A percentile compares a stretch with the other conserved stretches of the same genome.
Evolutionary conservation across 139 green algal genomes (phyloP).

Genomic region (Coelastrella sp.): DNA sequence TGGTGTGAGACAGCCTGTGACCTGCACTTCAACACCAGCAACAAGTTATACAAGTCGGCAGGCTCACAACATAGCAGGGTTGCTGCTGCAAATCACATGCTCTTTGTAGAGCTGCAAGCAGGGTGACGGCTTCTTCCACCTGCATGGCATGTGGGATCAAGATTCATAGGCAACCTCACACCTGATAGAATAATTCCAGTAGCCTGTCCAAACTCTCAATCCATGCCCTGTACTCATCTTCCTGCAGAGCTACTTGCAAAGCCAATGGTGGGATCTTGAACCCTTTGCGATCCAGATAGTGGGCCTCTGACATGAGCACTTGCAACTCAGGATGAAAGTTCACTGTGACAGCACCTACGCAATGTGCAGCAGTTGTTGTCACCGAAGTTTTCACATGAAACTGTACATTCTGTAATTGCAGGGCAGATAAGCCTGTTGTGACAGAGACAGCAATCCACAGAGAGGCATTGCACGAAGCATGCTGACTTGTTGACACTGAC

Average conservation of each 20-base stretch:
- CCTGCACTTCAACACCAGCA: too few species aligned
- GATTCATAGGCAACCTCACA: conserved; percentile 8
- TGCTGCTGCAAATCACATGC: too few species aligned
- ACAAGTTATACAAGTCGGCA: too few species aligned
- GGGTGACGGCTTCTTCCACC: background rate
- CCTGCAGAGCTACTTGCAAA: conserved; percentile 71
- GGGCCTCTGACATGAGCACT: conserved; percentile 84
- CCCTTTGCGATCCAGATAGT: conserved; percentile 90
- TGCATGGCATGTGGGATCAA: background rate
- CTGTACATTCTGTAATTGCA: too few species aligned
- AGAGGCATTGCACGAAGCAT: too few species aligned
- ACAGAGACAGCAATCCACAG: too few species aligned
- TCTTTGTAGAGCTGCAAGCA: background rate
- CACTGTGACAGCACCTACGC: conserved; percentile 65
- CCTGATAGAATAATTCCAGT: conserved; percentile 81
- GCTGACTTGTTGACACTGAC: conserved; percentile 47
- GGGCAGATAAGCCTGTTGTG: too few species aligned
- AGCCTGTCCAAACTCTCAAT: conserved; percentile 82
- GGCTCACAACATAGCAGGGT: too few species aligned
- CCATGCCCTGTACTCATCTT: conserved; percentile 80
- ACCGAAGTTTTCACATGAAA: too few species aligned
- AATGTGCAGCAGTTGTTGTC: too few species aligned
- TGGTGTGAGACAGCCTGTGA: conserved; percentile 63
- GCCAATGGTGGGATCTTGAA: conserved; percentile 86
- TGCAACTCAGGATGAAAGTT: conserved; percentile 86